Evolutionary conservation across 805 yeast species (phyloP).

Genomic region (Wickerhamomyces alni): DNA sequence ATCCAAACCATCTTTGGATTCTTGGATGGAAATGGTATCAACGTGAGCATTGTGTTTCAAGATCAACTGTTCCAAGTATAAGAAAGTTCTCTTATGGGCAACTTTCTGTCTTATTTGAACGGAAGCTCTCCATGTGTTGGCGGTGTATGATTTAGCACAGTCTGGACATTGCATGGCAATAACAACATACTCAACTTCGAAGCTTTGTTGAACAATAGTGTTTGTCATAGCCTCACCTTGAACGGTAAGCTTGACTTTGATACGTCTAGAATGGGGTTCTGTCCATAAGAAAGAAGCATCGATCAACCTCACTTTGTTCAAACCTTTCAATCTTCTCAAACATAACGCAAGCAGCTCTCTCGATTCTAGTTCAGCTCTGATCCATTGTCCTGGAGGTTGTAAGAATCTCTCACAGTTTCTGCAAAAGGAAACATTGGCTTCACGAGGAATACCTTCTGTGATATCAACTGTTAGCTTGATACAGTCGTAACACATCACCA

Average conservation of each 20-base stretch:
- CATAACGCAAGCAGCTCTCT: constrained; percentile 90
- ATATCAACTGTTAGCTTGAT: constrained; percentile 89
- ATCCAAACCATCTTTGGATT: constrained; percentile 90
- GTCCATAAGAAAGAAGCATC: constrained; percentile 98
- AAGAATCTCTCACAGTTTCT: constrained; percentile 94
- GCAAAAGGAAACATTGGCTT: constrained; percentile 88
- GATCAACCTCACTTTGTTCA: constrained; percentile 75
- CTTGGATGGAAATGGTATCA: constrained; percentile 90
- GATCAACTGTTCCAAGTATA: constrained; percentile 92
- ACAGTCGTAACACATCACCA: constrained; percentile 97
- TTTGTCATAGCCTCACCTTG: constrained; percentile 95
- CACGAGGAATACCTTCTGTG: constrained; percentile 91
- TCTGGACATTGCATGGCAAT: constrained; percentile 97
- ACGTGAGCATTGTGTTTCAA: constrained; percentile 89
- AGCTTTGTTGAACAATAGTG: constrained; percentile 88
- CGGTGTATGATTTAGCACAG: constrained; percentile 95
- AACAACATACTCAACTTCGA: constrained; percentile 91
- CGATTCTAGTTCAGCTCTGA: constrained; percentile 83
- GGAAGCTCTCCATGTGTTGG: constrained; percentile 96
- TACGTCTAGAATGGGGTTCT: constrained; percentile 96
- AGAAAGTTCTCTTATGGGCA: constrained; percentile 91
- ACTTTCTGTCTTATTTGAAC: constrained; percentile 98
- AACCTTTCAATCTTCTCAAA: constrained; percentile 80
- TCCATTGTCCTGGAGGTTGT: constrained; percentile 95
- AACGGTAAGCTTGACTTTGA: constrained; percentile 84